Evolutionary conservation across 169 alveolate species (phyloP).

Genomic region (Eimeria sp.): DNA sequence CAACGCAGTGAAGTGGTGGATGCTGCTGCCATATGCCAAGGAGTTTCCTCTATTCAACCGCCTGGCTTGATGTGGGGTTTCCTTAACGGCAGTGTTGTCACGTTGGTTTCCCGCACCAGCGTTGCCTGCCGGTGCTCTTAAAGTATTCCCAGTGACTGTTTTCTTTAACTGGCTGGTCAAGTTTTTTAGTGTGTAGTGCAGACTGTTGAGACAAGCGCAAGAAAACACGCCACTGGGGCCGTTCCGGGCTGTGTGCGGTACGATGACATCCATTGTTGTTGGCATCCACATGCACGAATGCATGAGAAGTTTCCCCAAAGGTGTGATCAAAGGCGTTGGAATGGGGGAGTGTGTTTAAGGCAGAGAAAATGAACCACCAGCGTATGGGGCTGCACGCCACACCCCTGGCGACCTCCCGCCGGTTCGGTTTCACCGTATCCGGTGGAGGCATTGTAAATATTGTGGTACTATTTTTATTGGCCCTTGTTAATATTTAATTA

Average conservation of each 20-base stretch:
- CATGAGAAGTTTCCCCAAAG: not conserved
- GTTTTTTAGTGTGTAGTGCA: not conserved
- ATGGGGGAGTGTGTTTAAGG: not conserved
- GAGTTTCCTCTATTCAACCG: not conserved
- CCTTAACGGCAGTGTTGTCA: not conserved
- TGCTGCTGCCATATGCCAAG: not conserved
- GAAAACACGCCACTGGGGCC: not conserved
- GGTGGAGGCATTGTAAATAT: not conserved
- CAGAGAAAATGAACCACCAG: not conserved
- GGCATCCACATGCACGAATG: too few relatives aligned
- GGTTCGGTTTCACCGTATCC: not conserved
- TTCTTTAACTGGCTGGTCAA: not conserved
- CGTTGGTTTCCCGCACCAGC: too few relatives aligned
- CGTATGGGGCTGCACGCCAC: slow-evolving; percentile 39
- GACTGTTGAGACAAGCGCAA: not conserved
- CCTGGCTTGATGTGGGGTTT: not conserved
- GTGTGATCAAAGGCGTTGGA: not conserved
- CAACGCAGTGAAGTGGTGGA: not conserved
- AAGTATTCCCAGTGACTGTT: not conserved
- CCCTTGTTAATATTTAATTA: not conserved
- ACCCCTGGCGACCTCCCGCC: slow-evolving; percentile 37
- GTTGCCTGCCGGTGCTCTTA: not conserved
- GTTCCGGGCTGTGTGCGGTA: not conserved
- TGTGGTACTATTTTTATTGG: not conserved
- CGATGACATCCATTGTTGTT: not conserved